phyloP scores from a whole-genome alignment of 2,329 filamentous ascomycete species.

The Nemania bipapillata region DNA sequence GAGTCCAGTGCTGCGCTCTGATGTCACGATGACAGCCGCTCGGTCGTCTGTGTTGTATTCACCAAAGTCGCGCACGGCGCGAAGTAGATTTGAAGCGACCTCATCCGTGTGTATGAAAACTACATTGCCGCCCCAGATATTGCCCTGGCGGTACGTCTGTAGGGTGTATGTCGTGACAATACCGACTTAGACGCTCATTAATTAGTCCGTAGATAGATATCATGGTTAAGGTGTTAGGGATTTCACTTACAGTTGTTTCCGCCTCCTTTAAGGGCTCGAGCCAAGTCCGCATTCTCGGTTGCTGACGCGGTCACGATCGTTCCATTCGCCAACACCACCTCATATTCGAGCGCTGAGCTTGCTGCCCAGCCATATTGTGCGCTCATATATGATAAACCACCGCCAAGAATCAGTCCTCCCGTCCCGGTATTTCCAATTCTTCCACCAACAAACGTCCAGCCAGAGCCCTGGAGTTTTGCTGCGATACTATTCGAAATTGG shows the following conservation, averaged over 20 bases:
- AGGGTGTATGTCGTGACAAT: conserved; percentile 60
- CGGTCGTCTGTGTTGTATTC: conserved; percentile 68
- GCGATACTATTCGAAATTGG: conserved; percentile 46
- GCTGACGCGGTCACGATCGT: conserved; percentile 59
- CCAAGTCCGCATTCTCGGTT: conserved; percentile 60
- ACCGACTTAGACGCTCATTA: conserved; percentile 51
- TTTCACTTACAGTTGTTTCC: conserved; percentile 59
- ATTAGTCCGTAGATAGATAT: neutral
- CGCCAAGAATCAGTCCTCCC: conserved; percentile 63
- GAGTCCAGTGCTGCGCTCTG: conserved; percentile 55
- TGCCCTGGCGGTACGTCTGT: conserved; percentile 55
- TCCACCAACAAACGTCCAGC: conserved; percentile 57
- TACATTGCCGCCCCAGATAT: conserved; percentile 59
- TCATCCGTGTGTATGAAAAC: conserved; percentile 51
- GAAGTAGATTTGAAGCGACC: conserved; percentile 55
- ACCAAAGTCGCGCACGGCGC: conserved; percentile 65
- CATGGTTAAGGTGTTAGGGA: neutral
- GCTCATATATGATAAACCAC: conserved; percentile 65
- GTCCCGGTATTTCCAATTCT: conserved; percentile 59
- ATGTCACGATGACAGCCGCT: conserved; percentile 69
- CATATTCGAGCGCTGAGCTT: conserved; percentile 61
- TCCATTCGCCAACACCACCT: conserved; percentile 65
- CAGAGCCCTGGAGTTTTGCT: conserved; percentile 55
- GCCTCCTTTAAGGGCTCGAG: conserved; percentile 65
- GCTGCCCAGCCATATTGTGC: conserved; percentile 63